Conservation (phyloP, 768 basidiomycete genomes). For the Trametes cingulata region DNA sequence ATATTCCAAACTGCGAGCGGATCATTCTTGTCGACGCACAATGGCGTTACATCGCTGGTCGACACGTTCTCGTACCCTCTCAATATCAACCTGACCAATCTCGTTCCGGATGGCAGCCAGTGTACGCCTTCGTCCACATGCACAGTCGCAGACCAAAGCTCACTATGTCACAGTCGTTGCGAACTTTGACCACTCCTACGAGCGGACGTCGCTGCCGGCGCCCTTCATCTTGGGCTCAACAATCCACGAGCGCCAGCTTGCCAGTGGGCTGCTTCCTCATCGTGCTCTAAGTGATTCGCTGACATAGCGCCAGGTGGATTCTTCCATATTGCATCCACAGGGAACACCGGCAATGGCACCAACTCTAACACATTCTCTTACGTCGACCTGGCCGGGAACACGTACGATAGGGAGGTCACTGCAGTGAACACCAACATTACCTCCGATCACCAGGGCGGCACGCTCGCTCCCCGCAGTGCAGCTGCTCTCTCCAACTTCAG, state of each 20-base stretch:
- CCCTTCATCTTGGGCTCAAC: conserved; percentile 60
- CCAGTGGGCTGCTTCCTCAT: conserved; percentile 44
- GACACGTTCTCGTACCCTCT: conserved; percentile 60
- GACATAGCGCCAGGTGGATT: conserved; percentile 44
- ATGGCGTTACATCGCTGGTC: conserved; percentile 42
- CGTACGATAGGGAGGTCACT: conserved; percentile 59
- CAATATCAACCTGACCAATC: conserved; percentile 40
- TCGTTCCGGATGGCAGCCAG: conserved; percentile 34
- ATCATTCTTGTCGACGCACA: conserved; percentile 48
- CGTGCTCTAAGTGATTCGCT: background rate
- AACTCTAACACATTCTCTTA: conserved; percentile 70
- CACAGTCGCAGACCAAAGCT: background rate
- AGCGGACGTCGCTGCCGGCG: conserved; percentile 55
- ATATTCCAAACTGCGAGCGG: conserved; percentile 53
- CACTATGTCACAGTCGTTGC: conserved; percentile 42
- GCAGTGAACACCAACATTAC: conserved; percentile 64
- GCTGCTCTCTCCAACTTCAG: conserved; percentile 7
- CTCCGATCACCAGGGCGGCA: conserved; percentile 57
- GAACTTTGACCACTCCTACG: conserved; percentile 68
- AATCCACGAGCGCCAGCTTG: conserved; percentile 58
- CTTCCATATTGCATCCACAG: conserved; percentile 44
- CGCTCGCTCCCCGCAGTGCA: conserved; percentile 33
- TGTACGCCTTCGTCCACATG: conserved; percentile 23
- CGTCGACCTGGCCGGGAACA: conserved; percentile 58
- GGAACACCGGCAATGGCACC: conserved; percentile 67